Evolutionary conservation across 148 eudicot species (phyloP).

Genomic region (Selenicereus undatus): DNA sequence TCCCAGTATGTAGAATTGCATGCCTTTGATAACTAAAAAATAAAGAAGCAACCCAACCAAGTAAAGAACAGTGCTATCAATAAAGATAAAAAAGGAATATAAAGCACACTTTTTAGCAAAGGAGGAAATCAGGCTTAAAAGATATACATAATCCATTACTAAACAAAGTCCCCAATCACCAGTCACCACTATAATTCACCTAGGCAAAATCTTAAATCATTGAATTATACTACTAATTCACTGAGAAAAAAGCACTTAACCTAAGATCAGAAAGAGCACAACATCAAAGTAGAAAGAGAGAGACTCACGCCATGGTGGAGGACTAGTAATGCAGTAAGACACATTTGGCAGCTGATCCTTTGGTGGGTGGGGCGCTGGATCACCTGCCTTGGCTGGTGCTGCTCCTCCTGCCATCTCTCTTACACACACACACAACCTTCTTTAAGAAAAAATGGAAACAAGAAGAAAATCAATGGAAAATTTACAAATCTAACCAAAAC

Average conservation of each 20-base stretch:
- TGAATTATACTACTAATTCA: constrained; percentile 7
- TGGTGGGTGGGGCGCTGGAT: constrained; percentile 83
- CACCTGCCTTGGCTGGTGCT: constrained; percentile 52
- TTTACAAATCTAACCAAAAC: constrained; percentile 24
- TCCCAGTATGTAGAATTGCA: background rate
- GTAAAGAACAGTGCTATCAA: constrained; percentile 10
- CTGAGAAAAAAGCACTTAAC: constrained; percentile 20
- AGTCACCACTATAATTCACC: constrained; percentile 13
- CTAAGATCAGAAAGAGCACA: constrained; percentile 6
- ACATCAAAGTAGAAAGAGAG: constrained; percentile 22
- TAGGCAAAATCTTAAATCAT: background rate
- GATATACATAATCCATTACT: constrained; percentile 12
- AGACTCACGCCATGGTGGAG: constrained; percentile 94
- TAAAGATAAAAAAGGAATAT: constrained; percentile 1
- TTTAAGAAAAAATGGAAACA: background rate
- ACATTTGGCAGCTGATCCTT: constrained; percentile 89
- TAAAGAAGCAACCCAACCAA: background rate
- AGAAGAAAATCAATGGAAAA: constrained; percentile 4
- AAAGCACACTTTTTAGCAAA: constrained; percentile 10
- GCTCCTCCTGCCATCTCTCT: constrained; percentile 62
- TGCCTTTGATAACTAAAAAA: background rate
- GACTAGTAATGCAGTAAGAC: constrained; percentile 86
- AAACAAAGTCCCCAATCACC: constrained; percentile 12
- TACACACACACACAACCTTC: no score
- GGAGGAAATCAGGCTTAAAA: constrained; percentile 13